phyloP scores from a whole-genome alignment of 2,329 filamentous ascomycete genomes.

The Neonectria coccinea region DNA sequence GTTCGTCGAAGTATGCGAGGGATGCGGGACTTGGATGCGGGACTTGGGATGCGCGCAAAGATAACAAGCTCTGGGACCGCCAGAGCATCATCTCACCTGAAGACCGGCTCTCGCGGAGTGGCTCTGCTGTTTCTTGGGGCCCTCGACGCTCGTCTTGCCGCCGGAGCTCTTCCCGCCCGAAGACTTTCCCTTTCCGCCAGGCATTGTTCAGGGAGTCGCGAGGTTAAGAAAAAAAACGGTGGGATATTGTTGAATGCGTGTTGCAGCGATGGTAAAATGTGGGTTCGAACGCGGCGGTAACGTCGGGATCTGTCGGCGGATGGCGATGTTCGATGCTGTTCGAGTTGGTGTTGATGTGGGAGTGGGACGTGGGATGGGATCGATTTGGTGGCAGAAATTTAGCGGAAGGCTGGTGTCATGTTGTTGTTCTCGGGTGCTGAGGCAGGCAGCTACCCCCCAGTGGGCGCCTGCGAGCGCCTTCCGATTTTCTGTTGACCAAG shows the following conservation, averaged over 20 bases:
- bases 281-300: slow-evolving; percentile 41
- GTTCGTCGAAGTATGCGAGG: slow-evolving; percentile 36
- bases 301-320: slow-evolving; percentile 30
- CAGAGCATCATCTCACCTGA: slow-evolving; percentile 74
- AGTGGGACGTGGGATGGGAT: slow-evolving; percentile 42
- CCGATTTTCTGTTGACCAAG: slow-evolving; percentile 15
- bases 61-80: slow-evolving; percentile 26
- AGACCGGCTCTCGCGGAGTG: slow-evolving; percentile 95
- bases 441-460: slow-evolving; percentile 27
- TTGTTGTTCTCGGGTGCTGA: slow-evolving; percentile 43
- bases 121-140: slow-evolving; percentile 89
- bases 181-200: slow-evolving; percentile 95
- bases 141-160: slow-evolving; percentile 76
- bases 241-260: slow-evolving; percentile 20
- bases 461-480: slow-evolving; percentile 29
- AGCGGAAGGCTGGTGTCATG: slow-evolving; percentile 44
- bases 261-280: slow-evolving; percentile 31
- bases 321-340: slow-evolving; percentile 42
- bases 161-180: slow-evolving; percentile 89
- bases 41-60: slow-evolving; percentile 44
- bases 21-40: slow-evolving; percentile 45
- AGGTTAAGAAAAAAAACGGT: slow-evolving; percentile 35
- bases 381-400: slow-evolving; percentile 47
- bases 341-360: slow-evolving; percentile 36
- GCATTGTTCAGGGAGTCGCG: slow-evolving; percentile 59